Evolutionary conservation across 192 early-diverging fungal genomes (phyloP), one percentile per base, ranked within the genome.

Genomic region (Thoreauomyces humboldtii): DNA sequence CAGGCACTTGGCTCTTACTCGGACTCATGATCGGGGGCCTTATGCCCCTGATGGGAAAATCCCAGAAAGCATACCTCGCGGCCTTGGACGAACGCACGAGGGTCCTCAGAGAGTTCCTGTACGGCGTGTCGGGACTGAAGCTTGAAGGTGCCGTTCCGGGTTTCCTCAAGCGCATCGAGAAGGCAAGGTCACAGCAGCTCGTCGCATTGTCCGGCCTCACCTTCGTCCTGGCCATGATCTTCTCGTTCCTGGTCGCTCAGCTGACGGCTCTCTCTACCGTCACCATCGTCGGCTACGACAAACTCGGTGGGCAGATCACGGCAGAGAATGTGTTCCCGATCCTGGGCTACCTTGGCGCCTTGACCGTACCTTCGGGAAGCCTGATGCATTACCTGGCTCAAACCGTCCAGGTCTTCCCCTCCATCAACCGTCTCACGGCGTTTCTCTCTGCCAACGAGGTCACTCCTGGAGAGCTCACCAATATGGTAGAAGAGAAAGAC

Each of bases 71-170:
- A 25, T 69, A 69, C 36, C 48, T 72, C 27, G 37, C 47, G 37
- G 34, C 28, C 15, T 15, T 65, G 42, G 72, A 74, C 57, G 22
- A 29, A 32, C 57, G 74, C 33, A 63, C 50, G 24, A 54, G 44
- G 24, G 41, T 59, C n/a, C 32, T 73, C 0, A 36, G 74, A 9
- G 74, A 75, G 50, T 57, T 75, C 22, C 31, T 75, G 27, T 70
- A 70, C 41, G 74, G 69, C 2, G 38, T 57, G 19, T 37, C 34
- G 55, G 38, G 34, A 7, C 35, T 57, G 5, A 57, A 57, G 35
- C 29, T 57, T 15, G 55, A 57, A 36, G 55, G 34, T n/a, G n/a
- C 33, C n/a, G 55, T 37, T n/a, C 14, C 11, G 5, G n/a, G 14
- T 17, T 14, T 22, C 11, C 34, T 36, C n/a, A 25, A 14, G 6